Conservation (phyloP, 192 early-diverging fungal species). For the Coemansia sp. region DNA sequence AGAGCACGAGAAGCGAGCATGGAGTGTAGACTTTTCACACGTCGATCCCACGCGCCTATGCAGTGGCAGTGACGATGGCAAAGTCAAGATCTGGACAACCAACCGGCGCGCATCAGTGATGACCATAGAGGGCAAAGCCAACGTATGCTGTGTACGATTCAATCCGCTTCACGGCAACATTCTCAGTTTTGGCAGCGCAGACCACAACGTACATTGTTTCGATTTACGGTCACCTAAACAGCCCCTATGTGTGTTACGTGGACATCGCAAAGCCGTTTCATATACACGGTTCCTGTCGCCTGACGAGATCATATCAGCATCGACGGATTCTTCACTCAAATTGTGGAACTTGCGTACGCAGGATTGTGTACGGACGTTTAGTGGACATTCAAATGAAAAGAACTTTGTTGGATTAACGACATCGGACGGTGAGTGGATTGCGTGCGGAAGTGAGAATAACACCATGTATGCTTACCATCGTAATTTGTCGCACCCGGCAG, state of each 20-base stretch:
- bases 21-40: slow-evolving; percentile 85
- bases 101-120: slow-evolving; percentile 66
- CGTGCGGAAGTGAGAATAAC: slow-evolving; percentile 93
- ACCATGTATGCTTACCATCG: slow-evolving; percentile 82
- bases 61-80: slow-evolving; percentile 90
- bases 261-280: slow-evolving; percentile 92
- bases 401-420: slow-evolving; percentile 95
- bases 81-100: slow-evolving; percentile 89
- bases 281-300: slow-evolving; percentile 81
- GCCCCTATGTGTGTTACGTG: slow-evolving; percentile 72
- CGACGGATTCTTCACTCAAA: slow-evolving; percentile 89
- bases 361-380: slow-evolving; percentile 66
- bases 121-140: slow-evolving; percentile 82
- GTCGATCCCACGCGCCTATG: slow-evolving; percentile 76
- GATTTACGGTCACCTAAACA: slow-evolving; percentile 72
- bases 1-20: slow-evolving; percentile 91
- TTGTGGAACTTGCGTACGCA: slow-evolving; percentile 69
- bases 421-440: slow-evolving; percentile 75
- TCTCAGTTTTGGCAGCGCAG: slow-evolving; percentile 87
- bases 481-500: slow-evolving; percentile 66
- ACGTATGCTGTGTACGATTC: slow-evolving; percentile 93
- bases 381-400: slow-evolving; percentile 89
- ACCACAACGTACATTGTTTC: slow-evolving; percentile 90
- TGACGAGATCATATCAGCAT: slow-evolving; percentile 84
- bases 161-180: slow-evolving; percentile 71